These are phyloP conservation scores for Waltergamsia citrina DNA, from an alignment of 2,329 filamentous ascomycete genomes.

Conservation along the genomic window DNA sequence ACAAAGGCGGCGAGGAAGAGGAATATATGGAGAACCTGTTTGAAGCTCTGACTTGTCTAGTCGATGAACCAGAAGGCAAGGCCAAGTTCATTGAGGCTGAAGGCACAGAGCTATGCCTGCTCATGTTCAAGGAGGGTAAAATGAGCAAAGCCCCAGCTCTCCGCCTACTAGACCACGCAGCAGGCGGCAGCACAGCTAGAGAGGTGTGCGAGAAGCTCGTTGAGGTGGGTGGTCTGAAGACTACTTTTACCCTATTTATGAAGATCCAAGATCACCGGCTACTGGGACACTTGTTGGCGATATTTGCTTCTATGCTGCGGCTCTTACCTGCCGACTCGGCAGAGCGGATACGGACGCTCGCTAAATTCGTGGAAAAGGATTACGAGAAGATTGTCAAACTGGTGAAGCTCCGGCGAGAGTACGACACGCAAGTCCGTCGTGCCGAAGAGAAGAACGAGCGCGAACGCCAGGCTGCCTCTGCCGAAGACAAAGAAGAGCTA, in stretches of 20 bases:
- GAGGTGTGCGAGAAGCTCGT: conserved; percentile 68
- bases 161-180: conserved; percentile 77
- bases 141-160: conserved; percentile 71
- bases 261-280: conserved; percentile 63
- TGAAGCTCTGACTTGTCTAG: conserved; percentile 72
- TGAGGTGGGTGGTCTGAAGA: conserved; percentile 76
- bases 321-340: conserved; percentile 69
- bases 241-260: conserved; percentile 79
- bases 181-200: conserved; percentile 33
- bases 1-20: conserved; percentile 79
- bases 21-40: conserved; percentile 95
- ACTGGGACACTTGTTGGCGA: conserved; percentile 72
- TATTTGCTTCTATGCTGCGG: conserved; percentile 76
- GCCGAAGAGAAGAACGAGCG: conserved; percentile 37
- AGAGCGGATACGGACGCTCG: conserved; percentile 71
- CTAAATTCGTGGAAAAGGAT: conserved; percentile 93
- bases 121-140: conserved; percentile 87
- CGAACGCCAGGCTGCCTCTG: conserved; percentile 6
- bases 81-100: conserved; percentile 78
- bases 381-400: conserved; percentile 77
- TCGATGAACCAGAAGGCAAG: conserved; percentile 68
- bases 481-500: conserved; percentile 34
- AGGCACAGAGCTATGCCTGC: conserved; percentile 80
- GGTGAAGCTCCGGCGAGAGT: conserved; percentile 61
- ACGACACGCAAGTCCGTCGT: conserved; percentile 51